phyloP scores from a whole-genome alignment of 371 early-diverging fungal genomes.

The Coemansia sp. region DNA sequence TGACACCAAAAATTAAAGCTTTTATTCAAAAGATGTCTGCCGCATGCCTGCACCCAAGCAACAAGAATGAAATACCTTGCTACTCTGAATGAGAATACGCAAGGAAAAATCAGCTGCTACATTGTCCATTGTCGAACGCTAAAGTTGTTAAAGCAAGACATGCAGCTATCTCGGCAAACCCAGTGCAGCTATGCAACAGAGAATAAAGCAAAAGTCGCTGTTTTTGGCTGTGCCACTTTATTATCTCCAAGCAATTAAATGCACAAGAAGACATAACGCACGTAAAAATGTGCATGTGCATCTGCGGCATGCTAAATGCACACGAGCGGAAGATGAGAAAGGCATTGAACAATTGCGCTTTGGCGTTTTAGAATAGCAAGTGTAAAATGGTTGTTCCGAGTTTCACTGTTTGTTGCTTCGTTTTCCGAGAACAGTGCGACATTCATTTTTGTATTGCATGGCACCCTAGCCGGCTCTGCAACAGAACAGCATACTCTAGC shows the following conservation, averaged over 20 bases:
- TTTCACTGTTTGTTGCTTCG: too few relatives aligned
- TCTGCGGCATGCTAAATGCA: conserved; percentile 4
- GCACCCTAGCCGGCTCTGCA: neutral
- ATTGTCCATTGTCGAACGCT: too few relatives aligned
- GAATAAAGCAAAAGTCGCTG: conserved; percentile 1
- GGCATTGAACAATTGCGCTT: conserved; percentile 7
- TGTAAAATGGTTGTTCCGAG: too few relatives aligned
- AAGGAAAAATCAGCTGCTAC: neutral
- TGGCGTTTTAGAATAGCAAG: neutral
- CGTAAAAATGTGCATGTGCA: conserved; percentile 12
- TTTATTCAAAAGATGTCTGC: neutral
- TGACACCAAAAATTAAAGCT: neutral
- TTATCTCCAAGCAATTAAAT: conserved; percentile 13
- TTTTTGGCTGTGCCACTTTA: conserved; percentile 4
- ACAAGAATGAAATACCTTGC: neutral
- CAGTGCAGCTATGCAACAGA: neutral
- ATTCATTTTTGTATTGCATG: neutral
- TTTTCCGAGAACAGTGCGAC: too few relatives aligned
- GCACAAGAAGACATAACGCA: conserved; percentile 12
- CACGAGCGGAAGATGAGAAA: conserved; percentile 1
- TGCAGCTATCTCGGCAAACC: conserved; percentile 13
- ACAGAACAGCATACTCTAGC: neutral
- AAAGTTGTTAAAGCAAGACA: neutral
- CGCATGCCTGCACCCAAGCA: too few relatives aligned
- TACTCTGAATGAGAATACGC: neutral